These are phyloP conservation scores for Salix suchowensis DNA, from an alignment of 345 rosid species.

Conservation along the genomic window DNA sequence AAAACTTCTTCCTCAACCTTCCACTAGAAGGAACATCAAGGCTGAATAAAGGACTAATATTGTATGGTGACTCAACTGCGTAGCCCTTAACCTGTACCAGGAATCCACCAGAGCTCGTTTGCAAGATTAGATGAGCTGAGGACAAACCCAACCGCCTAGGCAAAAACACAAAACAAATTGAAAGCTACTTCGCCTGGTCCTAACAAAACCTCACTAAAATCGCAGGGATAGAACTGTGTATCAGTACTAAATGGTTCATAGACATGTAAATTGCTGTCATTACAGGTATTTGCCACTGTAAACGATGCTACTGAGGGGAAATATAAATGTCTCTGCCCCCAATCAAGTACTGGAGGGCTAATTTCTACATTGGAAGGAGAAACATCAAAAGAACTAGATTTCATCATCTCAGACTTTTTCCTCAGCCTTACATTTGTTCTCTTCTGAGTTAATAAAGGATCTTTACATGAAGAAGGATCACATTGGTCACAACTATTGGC, in stretches of 20 bases:
- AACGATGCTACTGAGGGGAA: slow-evolving; percentile 52
- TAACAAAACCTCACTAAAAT: slow-evolving; percentile 45
- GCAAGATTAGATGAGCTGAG: slow-evolving; percentile 51
- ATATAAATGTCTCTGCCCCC: slow-evolving; percentile 51
- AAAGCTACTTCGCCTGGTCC: slow-evolving; percentile 57
- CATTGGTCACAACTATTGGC: slow-evolving; percentile 24
- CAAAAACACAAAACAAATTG: slow-evolving; percentile 61
- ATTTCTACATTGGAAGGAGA: slow-evolving; percentile 42
- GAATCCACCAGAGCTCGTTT: slow-evolving; percentile 69
- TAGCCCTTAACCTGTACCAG: slow-evolving; percentile 59
- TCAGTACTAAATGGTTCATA: slow-evolving; percentile 59
- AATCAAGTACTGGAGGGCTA: slow-evolving; percentile 50
- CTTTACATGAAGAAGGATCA: slow-evolving; percentile 44
- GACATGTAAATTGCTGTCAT: slow-evolving; percentile 51
- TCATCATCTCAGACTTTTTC: slow-evolving; percentile 27
- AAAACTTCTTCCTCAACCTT: slow-evolving; percentile 44
- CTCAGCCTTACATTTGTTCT: slow-evolving; percentile 25
- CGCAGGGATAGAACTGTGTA: slow-evolving; percentile 60
- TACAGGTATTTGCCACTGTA: slow-evolving; percentile 51
- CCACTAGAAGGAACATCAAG: slow-evolving; percentile 36
- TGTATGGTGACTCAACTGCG: slow-evolving; percentile 52
- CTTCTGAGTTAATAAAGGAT: slow-evolving; percentile 28
- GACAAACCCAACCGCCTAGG: slow-evolving; percentile 60
- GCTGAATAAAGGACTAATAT: slow-evolving; percentile 37
- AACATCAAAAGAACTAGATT: slow-evolving; percentile 29